These are phyloP conservation scores for Pseudocercospora eumusae DNA, from an alignment of 2,329 filamentous ascomycete species.

Conservation along the genomic window DNA sequence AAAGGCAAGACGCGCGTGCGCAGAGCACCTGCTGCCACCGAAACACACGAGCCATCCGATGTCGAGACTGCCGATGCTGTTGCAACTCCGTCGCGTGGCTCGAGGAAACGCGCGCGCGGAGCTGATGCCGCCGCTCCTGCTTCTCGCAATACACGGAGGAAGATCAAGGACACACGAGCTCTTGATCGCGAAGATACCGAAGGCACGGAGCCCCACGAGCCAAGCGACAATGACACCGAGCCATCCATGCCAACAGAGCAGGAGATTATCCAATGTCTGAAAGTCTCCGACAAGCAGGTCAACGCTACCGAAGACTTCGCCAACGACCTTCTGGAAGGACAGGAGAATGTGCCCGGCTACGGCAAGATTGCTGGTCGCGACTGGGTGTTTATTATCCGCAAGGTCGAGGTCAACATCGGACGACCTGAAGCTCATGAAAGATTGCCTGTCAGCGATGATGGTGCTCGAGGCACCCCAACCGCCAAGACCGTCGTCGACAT, in stretches of 20 bases:
- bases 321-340: constrained; percentile 51
- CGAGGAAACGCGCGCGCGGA: constrained; percentile 47
- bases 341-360: constrained; percentile 61
- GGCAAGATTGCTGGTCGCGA: constrained; percentile 79
- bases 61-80: constrained; percentile 49
- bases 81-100: constrained; percentile 51
- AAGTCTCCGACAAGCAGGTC: constrained; percentile 52
- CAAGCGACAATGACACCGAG: constrained; percentile 43
- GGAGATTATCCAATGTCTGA: constrained; percentile 47
- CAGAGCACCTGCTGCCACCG: constrained; percentile 33
- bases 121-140: constrained; percentile 31
- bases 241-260: constrained; percentile 45
- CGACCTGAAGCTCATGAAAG: constrained; percentile 53
- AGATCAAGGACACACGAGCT: constrained; percentile 38
- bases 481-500: constrained; percentile 67
- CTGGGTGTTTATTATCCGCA: constrained; percentile 82
- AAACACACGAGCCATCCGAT: constrained; percentile 41
- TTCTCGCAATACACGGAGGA: constrained; percentile 37
- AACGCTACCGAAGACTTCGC: constrained; percentile 61
- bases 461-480: constrained; percentile 33
- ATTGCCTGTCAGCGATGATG: constrained; percentile 30
- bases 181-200: constrained; percentile 42
- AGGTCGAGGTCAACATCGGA: constrained; percentile 74
- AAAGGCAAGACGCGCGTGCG: constrained; percentile 40
- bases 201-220: constrained; percentile 43